A percentile compares a stretch with the other conserved stretches of the same genome.
These are phyloP conservation scores for Candida tetrigidarum DNA, from an alignment of 1,139 yeast genomes.

Conservation along the genomic window DNA sequence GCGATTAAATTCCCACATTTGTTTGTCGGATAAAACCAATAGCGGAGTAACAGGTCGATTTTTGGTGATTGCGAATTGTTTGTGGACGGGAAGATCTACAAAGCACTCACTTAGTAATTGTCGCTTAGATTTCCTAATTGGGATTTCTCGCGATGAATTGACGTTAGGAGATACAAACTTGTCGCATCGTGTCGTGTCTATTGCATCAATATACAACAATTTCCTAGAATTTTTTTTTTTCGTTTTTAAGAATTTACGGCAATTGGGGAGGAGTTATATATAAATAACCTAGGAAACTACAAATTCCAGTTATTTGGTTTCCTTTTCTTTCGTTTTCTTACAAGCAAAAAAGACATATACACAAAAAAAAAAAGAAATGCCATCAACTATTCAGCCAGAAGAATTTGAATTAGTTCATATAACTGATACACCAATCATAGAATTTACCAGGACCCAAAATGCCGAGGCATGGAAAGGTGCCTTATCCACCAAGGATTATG, in stretches of 20 bases:
- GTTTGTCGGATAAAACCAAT: too few relatives aligned
- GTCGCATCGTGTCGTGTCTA: not conserved
- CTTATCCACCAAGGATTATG: constrained; percentile 50
- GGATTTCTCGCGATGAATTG: constrained; percentile 16
- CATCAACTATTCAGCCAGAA: constrained; percentile 11
- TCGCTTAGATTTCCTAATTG: constrained; percentile 14
- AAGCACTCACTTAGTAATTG: too few relatives aligned
- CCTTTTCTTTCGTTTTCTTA: not conserved
- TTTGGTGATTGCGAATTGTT: too few relatives aligned
- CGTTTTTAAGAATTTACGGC: not conserved
- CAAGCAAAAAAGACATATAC: not conserved
- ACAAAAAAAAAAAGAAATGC: constrained; percentile 3
- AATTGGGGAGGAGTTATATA: not conserved
- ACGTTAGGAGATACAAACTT: constrained; percentile 15
- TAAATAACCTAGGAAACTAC: constrained; percentile 4
- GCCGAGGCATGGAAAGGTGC: constrained; percentile 57
- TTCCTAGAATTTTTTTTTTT: too few relatives aligned
- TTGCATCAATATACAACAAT: not conserved
- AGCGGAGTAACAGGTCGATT: too few relatives aligned
- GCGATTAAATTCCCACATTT: too few relatives aligned
- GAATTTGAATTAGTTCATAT: constrained; percentile 25
- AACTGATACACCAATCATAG: constrained; percentile 45
- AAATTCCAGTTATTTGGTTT: not conserved
- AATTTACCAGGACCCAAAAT: constrained; percentile 53
- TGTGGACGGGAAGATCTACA: too few relatives aligned